Evolutionary conservation across 164 flowering plant species (phyloP), one percentile per base, ranked within the genome.

Genomic region (Dillenia turbinata): DNA sequence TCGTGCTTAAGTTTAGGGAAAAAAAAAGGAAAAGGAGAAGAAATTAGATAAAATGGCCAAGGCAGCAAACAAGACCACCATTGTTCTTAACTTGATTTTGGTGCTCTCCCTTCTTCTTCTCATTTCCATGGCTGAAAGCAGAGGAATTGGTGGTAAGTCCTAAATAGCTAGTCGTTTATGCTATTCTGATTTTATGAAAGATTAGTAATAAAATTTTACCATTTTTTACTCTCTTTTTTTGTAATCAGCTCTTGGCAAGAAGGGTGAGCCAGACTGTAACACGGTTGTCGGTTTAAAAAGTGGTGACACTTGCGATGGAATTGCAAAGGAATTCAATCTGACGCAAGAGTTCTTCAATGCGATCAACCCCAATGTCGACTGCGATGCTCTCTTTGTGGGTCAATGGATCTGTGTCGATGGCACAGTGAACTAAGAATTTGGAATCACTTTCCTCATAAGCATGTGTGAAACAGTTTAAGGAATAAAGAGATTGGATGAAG

Each of bases 291-390:
- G 76, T 12, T 78, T 76, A n/a, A 33, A 33, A 53, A 51, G 62
- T 14, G 81, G 77, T 48, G 83, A 79, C 54, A 79, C 79, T 9
- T 73, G 78, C 68, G 59, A 69, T 46, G 67, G 10, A 0, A 55
- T 80, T 12, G 47, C 60, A 5, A 17, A 75, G 52, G 12, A 0
- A 11, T 64, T 65, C 65, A 56, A 71, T 13, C 3, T 73, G 60
- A 63, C 74, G 0, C 54, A 65, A 2, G 22, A 10, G 1, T 16
- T 24, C 44, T 80, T 77, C 33, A 15, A 43, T 10, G 45, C 71
- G 19, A 58, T 80, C 51, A 80, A 77, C 63, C 84, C 84, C 7
- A 77, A 73, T 22, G 55, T 77, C 54, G 65, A 61, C 44, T 75
- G 84, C 58, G 17, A 43, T 10, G 43, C 10, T 3, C 71, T 80